phyloP scores from a whole-genome alignment of 352 stramenopile genomes.

The Pythium angustatum region DNA sequence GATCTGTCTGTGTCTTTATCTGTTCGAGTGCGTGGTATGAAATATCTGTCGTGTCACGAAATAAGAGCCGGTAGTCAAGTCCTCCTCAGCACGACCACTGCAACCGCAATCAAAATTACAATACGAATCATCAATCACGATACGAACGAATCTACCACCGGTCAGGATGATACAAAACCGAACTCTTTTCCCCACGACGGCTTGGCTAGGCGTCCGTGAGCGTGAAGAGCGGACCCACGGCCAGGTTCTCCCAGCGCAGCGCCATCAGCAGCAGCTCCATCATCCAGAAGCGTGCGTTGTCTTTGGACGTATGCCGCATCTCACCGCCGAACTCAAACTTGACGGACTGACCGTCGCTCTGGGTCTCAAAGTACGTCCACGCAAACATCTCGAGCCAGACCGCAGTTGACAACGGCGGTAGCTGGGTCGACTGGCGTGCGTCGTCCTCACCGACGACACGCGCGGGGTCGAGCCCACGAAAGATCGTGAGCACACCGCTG shows the following conservation, averaged over 20 bases:
- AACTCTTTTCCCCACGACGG: conserved; percentile 10
- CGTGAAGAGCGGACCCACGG: conserved; percentile 50
- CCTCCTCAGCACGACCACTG: too few species aligned
- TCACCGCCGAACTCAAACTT: conserved; percentile 62
- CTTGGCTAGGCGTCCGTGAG: conserved; percentile 29
- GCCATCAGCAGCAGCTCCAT: conserved; percentile 71
- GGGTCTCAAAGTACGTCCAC: conserved; percentile 26
- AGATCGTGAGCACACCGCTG: conserved; percentile 67
- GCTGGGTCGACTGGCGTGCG: neutral
- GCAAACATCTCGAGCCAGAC: conserved; percentile 51
- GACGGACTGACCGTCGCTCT: conserved; percentile 8
- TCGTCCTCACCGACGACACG: conserved; percentile 29
- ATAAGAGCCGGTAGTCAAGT: too few species aligned
- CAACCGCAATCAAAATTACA: too few species aligned
- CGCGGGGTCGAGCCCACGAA: conserved; percentile 52
- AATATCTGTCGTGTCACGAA: too few species aligned
- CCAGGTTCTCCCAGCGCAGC: conserved; percentile 64
- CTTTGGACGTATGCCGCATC: conserved; percentile 23
- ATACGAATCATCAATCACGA: too few species aligned
- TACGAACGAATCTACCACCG: too few species aligned
- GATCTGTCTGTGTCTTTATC: too few species aligned
- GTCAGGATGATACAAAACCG: too few species aligned
- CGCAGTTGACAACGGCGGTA: conserved; percentile 19
- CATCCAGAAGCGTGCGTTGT: conserved; percentile 57
- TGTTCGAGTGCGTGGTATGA: too few species aligned